Base-by-base conservation (phyloP, 768 basidiomycete species). In the Psilocybe sp. region DNA sequence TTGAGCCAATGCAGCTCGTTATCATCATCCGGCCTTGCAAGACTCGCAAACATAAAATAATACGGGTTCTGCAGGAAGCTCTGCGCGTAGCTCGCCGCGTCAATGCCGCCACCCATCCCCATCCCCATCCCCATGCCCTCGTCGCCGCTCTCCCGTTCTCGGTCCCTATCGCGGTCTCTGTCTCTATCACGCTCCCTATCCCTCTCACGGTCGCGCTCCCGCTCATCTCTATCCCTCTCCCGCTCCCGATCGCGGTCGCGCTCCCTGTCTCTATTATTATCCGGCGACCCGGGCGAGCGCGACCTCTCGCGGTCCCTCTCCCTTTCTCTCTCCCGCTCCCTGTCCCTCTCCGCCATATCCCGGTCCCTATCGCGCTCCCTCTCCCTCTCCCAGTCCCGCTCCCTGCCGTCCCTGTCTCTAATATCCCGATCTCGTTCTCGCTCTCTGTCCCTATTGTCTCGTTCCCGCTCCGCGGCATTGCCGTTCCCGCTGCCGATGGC, bases 11-110 rank as follows among this genome's bases (percentile, higher is more conserved):
- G 94, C 39, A 96, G 66, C 66, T 96, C 93, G 11, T 86, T 79
- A 57, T 95, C 91, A 53, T 90, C 87, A 59, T 94, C 92, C 0
- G 90, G 89, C 58, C 92, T 85, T 1, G 92, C 92, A 36, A 95
- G 78, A 61, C 84, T 85, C 19, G 93, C 92, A 60, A 92, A 94
- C 89, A 95, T 95, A 68, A 96, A 94, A 65, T 93, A 96, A 65
- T 95, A 95, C 0, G 93, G 93, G 58, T 95, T 92, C 64, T 93
- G 91, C 14, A 92, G 77, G 64, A 84, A 92, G 16, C 74, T 79
- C 48, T 81, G 76, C 1, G 78, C 72, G 62, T 84, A 77, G 50
- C 71, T 70, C 3, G 64, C 62, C 23, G 64, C 50, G 14, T 57
- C 56, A 19, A 69, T 67, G 5, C 66, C 69, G 14, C 68, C 59